Percentiles rank a stretch among this genome's conserved stretches.
These are phyloP conservation scores for Sphagnurus paluster DNA, from an alignment of 1,284 basidiomycete genomes.

Conservation along the genomic window DNA sequence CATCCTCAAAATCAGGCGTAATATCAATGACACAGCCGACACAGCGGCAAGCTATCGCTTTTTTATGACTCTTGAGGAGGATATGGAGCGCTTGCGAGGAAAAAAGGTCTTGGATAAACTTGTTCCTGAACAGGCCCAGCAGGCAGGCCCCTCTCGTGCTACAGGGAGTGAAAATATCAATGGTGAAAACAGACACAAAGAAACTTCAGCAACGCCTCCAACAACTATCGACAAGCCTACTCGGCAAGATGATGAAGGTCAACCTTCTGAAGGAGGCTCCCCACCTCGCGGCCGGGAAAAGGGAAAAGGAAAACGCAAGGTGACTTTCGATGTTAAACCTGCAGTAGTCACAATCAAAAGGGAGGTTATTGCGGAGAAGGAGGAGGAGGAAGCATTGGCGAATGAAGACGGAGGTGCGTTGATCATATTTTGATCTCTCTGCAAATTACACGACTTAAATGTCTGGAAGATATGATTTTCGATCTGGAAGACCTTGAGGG, in stretches of 20 bases:
- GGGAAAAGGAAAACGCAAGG: constrained; percentile 61
- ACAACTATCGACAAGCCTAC: constrained; percentile 12
- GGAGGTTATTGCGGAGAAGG: constrained; percentile 32
- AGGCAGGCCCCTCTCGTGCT: constrained; percentile 20
- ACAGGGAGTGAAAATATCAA: constrained; percentile 22
- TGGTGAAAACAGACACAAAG: constrained; percentile 23
- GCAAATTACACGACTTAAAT: background rate
- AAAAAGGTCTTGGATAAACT: constrained; percentile 20
- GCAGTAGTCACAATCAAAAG: constrained; percentile 48
- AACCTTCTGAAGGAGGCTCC: constrained; percentile 6
- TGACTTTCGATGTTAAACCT: constrained; percentile 71
- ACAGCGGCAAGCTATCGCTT: constrained; percentile 68
- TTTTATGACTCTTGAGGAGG: constrained; percentile 60
- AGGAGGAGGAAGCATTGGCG: constrained; percentile 28
- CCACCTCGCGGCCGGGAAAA: constrained; percentile 29
- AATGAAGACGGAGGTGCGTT: constrained; percentile 36
- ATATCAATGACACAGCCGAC: constrained; percentile 61
- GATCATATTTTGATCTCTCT: background rate
- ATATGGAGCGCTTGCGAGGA: constrained; percentile 41
- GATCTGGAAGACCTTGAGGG: constrained; percentile 68
- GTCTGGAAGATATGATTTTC: constrained; percentile 60
- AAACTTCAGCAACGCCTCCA: constrained; percentile 20
- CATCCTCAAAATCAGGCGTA: constrained; percentile 51
- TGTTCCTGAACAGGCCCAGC: constrained; percentile 22
- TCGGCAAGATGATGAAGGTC: constrained; percentile 19